phyloP scores from a whole-genome alignment of 345 rosid genomes.

The Dipteronia dyeriana region DNA sequence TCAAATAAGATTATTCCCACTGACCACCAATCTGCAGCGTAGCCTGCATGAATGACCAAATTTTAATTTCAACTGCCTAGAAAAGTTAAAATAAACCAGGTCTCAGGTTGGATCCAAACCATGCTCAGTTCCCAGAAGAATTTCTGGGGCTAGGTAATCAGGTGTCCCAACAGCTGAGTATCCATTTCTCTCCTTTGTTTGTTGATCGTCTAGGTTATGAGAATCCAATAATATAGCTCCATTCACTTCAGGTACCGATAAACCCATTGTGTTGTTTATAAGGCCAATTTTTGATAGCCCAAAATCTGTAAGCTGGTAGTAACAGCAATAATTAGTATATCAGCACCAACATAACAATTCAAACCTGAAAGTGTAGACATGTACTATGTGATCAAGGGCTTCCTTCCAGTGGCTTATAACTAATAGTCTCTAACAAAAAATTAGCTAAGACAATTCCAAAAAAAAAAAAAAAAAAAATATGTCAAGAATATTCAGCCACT shows the following conservation, averaged over 20 bases:
- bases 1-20: slow-evolving; percentile 85
- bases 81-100: slow-evolving; percentile 15
- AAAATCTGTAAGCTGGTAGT: slow-evolving; percentile 82
- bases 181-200: slow-evolving; percentile 46
- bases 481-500: not conserved
- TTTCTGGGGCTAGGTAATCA: slow-evolving; percentile 90
- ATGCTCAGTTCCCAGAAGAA: slow-evolving; percentile 86
- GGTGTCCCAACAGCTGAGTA: slow-evolving; percentile 86
- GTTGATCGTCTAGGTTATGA: slow-evolving; percentile 38
- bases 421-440: not conserved
- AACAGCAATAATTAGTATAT: slow-evolving; percentile 32
- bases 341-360: slow-evolving; percentile 17
- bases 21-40: slow-evolving; percentile 90
- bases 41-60: slow-evolving; percentile 53
- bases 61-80: slow-evolving; percentile 27
- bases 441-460: not conserved
- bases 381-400: not conserved
- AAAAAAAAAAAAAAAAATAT: not conserved
- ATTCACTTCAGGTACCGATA: slow-evolving; percentile 55
- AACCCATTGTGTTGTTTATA: slow-evolving; percentile 71
- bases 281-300: slow-evolving; percentile 88
- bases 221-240: slow-evolving; percentile 37
- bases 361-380: slow-evolving; percentile 1
- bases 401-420: not conserved
- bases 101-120: slow-evolving; percentile 43